Percentiles rank a stretch among this genome's conserved stretches.
These are phyloP conservation scores for Phytophthora uliginosa DNA, from an alignment of 352 stramenopile species.

Conservation along the genomic window DNA sequence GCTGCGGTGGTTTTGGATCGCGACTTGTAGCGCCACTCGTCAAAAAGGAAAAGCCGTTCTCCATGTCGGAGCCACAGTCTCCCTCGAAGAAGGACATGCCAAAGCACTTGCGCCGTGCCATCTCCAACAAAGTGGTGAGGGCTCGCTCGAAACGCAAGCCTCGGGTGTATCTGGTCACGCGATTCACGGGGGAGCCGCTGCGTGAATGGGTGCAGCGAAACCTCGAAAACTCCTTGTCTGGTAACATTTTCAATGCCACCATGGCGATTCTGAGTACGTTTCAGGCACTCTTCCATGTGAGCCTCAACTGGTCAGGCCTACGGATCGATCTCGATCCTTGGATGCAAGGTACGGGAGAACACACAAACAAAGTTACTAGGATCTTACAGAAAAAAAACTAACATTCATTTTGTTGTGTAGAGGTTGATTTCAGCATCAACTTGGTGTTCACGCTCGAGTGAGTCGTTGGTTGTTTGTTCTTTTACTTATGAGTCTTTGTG, in stretches of 20 bases:
- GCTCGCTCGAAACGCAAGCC: conserved; percentile 31
- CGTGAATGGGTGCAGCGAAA: conserved; percentile 84
- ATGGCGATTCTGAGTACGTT: conserved; percentile 74
- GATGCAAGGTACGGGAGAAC: conserved; percentile 54
- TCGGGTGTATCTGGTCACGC: conserved; percentile 45
- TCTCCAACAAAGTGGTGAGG: conserved; percentile 27
- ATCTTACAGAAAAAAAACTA: background rate
- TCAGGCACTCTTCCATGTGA: conserved; percentile 73
- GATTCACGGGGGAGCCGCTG: conserved; percentile 53
- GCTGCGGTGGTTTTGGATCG: background rate
- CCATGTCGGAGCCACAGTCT: conserved; percentile 25
- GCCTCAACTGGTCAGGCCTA: conserved; percentile 68
- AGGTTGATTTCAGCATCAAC: conserved; percentile 65
- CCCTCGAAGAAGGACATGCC: conserved; percentile 38
- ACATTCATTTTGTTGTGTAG: conserved; percentile 23
- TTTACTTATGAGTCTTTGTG: background rate
- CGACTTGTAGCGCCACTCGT: background rate
- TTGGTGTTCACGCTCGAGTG: conserved; percentile 80
- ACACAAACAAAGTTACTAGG: background rate
- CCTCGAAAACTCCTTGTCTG: conserved; percentile 69
- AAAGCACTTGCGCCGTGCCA: conserved; percentile 49
- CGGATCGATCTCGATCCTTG: conserved; percentile 36
- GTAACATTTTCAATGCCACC: conserved; percentile 44
- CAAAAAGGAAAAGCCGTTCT: background rate
- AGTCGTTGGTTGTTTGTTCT: conserved; percentile 5